Percentiles rank a stretch among this genome's conserved stretches.
These are phyloP conservation scores for Phytophthora megakarya DNA, from an alignment of 352 stramenopile genomes.

Conservation along the genomic window DNA sequence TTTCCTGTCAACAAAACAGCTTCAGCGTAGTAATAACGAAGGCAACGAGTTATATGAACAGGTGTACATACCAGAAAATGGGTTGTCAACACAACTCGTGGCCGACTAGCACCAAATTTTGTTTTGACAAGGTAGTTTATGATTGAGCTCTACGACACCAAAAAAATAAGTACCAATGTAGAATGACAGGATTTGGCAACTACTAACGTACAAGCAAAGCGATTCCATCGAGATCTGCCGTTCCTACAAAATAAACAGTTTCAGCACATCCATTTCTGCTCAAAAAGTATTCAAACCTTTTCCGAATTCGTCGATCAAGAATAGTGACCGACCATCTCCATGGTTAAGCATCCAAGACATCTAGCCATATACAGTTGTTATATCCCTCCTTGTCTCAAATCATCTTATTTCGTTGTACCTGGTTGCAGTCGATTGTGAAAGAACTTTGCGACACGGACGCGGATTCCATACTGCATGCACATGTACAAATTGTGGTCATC, in stretches of 20 bases:
- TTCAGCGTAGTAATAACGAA: constrained; percentile 8
- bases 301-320: constrained; percentile 88
- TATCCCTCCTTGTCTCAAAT: not conserved
- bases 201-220: constrained; percentile 62
- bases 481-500: constrained; percentile 12
- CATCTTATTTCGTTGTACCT: constrained; percentile 44
- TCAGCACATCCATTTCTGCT: not conserved
- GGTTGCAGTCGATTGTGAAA: constrained; percentile 89
- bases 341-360: constrained; percentile 87
- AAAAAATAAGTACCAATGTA: constrained; percentile 9
- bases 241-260: constrained; percentile 43
- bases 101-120: constrained; percentile 32
- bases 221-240: constrained; percentile 73
- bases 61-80: constrained; percentile 76
- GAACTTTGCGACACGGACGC: constrained; percentile 77
- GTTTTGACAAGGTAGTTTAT: constrained; percentile 66
- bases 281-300: constrained; percentile 57
- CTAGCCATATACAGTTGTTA: constrained; percentile 32
- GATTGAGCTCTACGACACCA: constrained; percentile 18
- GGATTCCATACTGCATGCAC: constrained; percentile 87
- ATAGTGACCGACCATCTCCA: constrained; percentile 56
- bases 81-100: constrained; percentile 77
- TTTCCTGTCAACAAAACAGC: constrained; percentile 44
- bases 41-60: not conserved
- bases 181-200: not conserved